These are phyloP conservation scores for Scutellaria baicalensis DNA, from an alignment of 257 asterid species.

Conservation along the genomic window DNA sequence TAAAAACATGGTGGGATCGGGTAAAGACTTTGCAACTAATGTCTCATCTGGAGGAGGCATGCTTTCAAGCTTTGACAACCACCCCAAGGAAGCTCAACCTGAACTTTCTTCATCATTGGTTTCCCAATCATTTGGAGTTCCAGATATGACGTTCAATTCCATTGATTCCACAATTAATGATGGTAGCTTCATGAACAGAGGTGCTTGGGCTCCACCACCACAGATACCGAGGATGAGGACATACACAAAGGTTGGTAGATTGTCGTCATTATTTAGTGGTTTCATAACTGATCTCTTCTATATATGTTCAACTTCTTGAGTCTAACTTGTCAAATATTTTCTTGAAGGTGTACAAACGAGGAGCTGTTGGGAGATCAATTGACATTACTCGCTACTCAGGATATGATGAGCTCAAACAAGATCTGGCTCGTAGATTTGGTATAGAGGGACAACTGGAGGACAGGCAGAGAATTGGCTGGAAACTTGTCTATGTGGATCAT, in stretches of 20 bases:
- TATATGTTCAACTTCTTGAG: background rate
- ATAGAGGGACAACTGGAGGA: conserved; percentile 92
- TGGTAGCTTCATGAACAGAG: conserved; percentile 60
- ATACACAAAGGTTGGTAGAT: conserved; percentile 65
- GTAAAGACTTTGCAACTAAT: conserved; percentile 47
- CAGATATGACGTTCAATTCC: conserved; percentile 80
- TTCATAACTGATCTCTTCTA: background rate
- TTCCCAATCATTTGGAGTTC: conserved; percentile 93
- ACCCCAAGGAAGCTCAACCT: conserved; percentile 69
- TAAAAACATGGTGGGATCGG: conserved; percentile 47
- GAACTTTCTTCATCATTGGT: conserved; percentile 89
- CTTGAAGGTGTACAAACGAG: conserved; percentile 86
- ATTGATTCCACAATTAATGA: conserved; percentile 74
- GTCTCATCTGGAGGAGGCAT: conserved; percentile 57
- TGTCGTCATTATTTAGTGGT: background rate
- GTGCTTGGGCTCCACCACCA: conserved; percentile 79
- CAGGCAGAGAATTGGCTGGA: conserved; percentile 94
- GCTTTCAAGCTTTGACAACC: conserved; percentile 56
- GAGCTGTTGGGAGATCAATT: conserved; percentile 96
- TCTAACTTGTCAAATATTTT: conserved; percentile 16
- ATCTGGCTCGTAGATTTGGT: conserved; percentile 90
- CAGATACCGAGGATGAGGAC: conserved; percentile 83
- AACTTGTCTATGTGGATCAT: conserved; percentile 75
- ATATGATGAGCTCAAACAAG: conserved; percentile 81
- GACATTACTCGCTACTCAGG: conserved; percentile 83